Conservation (phyloP, 1,284 basidiomycete genomes). For the Trichosporon ovoides region DNA sequence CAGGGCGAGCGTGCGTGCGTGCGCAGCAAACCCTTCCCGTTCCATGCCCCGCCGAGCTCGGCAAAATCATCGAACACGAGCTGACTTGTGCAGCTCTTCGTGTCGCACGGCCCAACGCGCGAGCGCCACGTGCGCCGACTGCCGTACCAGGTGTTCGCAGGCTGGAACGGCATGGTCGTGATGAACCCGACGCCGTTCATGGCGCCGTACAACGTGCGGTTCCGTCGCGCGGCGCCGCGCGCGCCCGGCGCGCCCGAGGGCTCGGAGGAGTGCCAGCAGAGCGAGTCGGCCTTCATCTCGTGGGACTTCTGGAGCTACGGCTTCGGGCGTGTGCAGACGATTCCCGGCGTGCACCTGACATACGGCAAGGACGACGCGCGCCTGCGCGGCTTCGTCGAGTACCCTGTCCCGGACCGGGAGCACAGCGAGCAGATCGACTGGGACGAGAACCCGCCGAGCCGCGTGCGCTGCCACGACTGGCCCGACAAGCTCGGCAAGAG, state of each 20-base stretch:
- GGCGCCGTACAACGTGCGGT: slow-evolving; percentile 40
- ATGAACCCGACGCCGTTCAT: slow-evolving; percentile 43
- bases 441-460: slow-evolving; percentile 30
- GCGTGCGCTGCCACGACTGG: slow-evolving; percentile 39
- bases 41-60: no score
- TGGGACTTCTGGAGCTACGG: slow-evolving; percentile 50
- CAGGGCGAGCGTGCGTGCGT: no score
- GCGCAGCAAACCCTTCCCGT: no score
- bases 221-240: slow-evolving; percentile 35
- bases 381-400: slow-evolving; percentile 40
- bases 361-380: slow-evolving; percentile 45
- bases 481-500: slow-evolving; percentile 37
- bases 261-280: slow-evolving; percentile 41
- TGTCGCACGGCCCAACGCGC: slow-evolving; percentile 34
- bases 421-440: slow-evolving; percentile 28
- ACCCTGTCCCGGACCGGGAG: slow-evolving; percentile 21
- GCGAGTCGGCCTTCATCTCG: slow-evolving; percentile 41
- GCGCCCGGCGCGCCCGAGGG: slow-evolving; percentile 16
- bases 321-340: slow-evolving; percentile 41
- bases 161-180: slow-evolving; percentile 57
- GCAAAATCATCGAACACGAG: background rate
- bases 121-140: slow-evolving; percentile 36
- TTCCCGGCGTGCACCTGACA: slow-evolving; percentile 43
- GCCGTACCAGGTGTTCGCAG: slow-evolving; percentile 51
- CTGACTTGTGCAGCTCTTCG: slow-evolving; percentile 33